Evolutionary conservation across 331 rosid species (phyloP).

Genomic region (Phaseolus coccineus): DNA sequence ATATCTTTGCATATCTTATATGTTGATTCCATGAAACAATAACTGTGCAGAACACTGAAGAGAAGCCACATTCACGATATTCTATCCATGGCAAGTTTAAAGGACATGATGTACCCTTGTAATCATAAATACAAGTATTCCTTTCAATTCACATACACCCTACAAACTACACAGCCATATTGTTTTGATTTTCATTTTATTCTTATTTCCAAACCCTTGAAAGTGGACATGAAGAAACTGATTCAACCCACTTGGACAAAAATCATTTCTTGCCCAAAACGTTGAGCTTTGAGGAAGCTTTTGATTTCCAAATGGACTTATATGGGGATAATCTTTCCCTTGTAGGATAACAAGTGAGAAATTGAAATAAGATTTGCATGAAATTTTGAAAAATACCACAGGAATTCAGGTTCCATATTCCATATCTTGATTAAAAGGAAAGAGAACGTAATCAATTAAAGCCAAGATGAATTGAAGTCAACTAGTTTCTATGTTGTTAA

Average conservation of each 20-base stretch:
- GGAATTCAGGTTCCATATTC: conserved; percentile 15
- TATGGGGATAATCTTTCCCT: neutral
- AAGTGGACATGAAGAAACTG: conserved; percentile 2
- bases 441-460: neutral
- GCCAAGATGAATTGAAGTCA: neutral
- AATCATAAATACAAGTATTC: neutral
- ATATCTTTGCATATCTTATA: conserved; percentile 4
- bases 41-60: neutral
- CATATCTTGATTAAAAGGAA: neutral
- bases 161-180: neutral
- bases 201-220: conserved; percentile 17
- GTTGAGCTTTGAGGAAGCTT: neutral
- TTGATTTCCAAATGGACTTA: conserved; percentile 4
- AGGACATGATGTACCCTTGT: neutral
- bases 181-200: neutral
- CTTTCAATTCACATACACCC: neutral
- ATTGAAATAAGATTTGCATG: conserved; percentile 4
- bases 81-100: neutral
- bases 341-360: neutral
- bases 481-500: neutral
- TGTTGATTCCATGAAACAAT: neutral
- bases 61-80: neutral
- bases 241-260: neutral
- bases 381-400: neutral
- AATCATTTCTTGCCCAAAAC: neutral